Percentiles rank a stretch among this genome's conserved stretches.
phyloP scores from a whole-genome alignment of 164 flowering plant species.

The Aristolochia contorta region DNA sequence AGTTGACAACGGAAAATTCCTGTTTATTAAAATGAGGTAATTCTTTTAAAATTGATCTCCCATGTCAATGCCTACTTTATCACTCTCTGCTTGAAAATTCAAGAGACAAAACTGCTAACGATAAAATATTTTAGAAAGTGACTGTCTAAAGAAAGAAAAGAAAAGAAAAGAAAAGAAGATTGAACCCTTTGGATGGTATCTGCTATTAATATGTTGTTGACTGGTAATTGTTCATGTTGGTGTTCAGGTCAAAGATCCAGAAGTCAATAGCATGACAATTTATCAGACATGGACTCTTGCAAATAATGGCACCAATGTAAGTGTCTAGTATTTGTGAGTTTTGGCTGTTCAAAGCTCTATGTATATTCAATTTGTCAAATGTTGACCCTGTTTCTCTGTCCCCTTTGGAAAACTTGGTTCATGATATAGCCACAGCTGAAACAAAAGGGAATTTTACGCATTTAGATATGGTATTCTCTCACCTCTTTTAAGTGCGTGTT shows the following conservation, averaged over 20 bases:
- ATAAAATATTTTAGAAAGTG: no score
- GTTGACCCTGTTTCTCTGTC: no score
- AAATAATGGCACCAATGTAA: constrained; percentile 40
- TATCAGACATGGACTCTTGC: constrained; percentile 44
- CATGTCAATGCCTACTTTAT: no score
- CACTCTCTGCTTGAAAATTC: no score
- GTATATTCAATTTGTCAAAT: no score
- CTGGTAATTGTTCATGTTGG: constrained; percentile 1
- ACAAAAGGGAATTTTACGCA: not conserved
- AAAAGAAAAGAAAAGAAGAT: not conserved
- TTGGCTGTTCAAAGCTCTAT: no score
- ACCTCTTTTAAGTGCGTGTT: not conserved
- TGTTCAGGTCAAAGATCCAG: constrained; percentile 79
- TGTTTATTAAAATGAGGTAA: no score
- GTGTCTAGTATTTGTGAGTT: constrained; percentile 1
- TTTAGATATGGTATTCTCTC: not conserved
- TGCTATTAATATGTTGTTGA: not conserved
- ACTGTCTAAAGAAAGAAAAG: not conserved
- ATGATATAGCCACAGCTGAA: not conserved
- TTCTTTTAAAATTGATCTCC: no score
- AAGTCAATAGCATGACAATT: constrained; percentile 33
- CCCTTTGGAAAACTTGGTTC: no score
- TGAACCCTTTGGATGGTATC: not conserved
- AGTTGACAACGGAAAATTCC: no score
- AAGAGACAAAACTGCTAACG: no score